A percentile compares a stretch with the other conserved stretches of the same genome.
Evolutionary conservation across 805 yeast species (phyloP).

Genomic region (Barnettozyma californica): DNA sequence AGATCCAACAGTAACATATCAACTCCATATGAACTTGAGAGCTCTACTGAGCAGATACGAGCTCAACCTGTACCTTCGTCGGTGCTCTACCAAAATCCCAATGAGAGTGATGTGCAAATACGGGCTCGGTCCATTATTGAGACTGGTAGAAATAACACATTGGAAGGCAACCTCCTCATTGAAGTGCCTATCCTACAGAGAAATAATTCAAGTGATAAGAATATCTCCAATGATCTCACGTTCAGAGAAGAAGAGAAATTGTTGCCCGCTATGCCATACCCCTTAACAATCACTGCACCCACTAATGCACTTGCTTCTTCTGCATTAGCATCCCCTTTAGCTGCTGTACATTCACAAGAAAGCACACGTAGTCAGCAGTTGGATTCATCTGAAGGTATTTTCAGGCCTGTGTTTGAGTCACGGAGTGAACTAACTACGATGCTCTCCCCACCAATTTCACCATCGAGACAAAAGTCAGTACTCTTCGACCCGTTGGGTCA

Average conservation of each 20-base stretch:
- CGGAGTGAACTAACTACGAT: conserved; percentile 1
- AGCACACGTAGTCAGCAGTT: background rate
- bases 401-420: background rate
- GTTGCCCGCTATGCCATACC: conserved; percentile 1
- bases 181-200: background rate
- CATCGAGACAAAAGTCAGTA: conserved; percentile 8
- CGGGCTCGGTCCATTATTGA: background rate
- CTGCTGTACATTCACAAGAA: background rate
- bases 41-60: background rate
- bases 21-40: background rate
- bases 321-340: background rate
- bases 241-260: conserved; percentile 5
- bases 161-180: background rate
- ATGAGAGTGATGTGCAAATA: background rate
- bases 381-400: background rate
- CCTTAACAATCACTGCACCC: background rate
- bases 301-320: background rate
- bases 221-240: background rate
- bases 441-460: conserved; percentile 14
- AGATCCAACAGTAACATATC: conserved; percentile 7
- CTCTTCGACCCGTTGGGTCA: conserved; percentile 14
- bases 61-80: background rate
- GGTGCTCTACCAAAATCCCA: background rate
- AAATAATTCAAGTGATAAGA: background rate
- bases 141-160: background rate